These are phyloP conservation scores for Didymosphaeria variabile DNA, from an alignment of 2,329 filamentous ascomycete genomes.

Conservation along the genomic window DNA sequence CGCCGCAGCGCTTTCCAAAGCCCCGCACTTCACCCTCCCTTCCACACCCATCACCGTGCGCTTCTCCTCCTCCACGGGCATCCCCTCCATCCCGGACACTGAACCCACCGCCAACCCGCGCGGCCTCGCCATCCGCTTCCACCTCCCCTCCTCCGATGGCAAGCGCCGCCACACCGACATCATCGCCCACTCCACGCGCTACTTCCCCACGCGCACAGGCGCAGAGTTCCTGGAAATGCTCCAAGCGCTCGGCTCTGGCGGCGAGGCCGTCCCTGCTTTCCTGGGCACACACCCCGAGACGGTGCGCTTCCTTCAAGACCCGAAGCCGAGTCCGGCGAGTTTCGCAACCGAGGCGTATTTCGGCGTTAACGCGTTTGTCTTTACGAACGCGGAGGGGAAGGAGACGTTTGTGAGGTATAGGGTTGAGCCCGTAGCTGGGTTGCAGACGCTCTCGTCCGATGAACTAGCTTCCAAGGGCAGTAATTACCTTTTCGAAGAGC, in stretches of 20 bases:
- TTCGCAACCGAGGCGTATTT: conserved; percentile 61
- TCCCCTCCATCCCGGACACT: conserved; percentile 61
- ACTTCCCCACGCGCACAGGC: conserved; percentile 63
- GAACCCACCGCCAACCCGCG: conserved; percentile 59
- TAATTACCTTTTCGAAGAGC: conserved; percentile 61
- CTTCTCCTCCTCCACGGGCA: conserved; percentile 62
- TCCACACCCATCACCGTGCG: conserved; percentile 59
- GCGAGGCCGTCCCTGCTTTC: conserved; percentile 51
- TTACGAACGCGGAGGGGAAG: conserved; percentile 53
- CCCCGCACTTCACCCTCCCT: conserved; percentile 58
- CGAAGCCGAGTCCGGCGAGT: conserved; percentile 60
- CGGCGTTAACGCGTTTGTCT: conserved; percentile 60
- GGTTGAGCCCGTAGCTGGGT: conserved; percentile 57
- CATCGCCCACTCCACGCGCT: conserved; percentile 61
- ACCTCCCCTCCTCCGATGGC: conserved; percentile 53
- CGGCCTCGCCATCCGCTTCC: conserved; percentile 60
- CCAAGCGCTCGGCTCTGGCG: conserved; percentile 44
- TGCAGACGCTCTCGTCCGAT: conserved; percentile 51
- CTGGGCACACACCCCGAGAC: conserved; percentile 59
- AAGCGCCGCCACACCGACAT: conserved; percentile 64
- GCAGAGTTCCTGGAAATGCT: conserved; percentile 63
- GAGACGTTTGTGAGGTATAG: conserved; percentile 60
- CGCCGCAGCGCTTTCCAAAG: conserved; percentile 57
- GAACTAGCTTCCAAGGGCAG: conserved; percentile 50
- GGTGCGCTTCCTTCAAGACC: conserved; percentile 57